These are phyloP conservation scores for Hypericum perforatum DNA, from an alignment of 345 rosid species.

Conservation along the genomic window DNA sequence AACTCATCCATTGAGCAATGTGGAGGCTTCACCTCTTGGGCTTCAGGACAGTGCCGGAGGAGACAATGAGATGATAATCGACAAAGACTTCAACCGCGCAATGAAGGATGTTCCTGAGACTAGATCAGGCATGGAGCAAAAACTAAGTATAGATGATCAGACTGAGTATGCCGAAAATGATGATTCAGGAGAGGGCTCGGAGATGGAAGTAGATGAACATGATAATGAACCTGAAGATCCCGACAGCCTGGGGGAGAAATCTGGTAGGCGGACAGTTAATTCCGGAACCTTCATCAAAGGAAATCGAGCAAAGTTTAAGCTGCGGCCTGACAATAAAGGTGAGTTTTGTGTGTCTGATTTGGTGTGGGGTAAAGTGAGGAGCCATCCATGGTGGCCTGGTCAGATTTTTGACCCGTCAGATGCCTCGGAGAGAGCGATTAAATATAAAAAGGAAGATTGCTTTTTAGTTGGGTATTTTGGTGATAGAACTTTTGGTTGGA, in stretches of 20 bases:
- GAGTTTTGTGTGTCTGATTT: conserved; percentile 43
- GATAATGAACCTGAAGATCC: conserved; percentile 22
- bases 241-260: conserved; percentile 14
- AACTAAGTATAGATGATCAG: conserved; percentile 17
- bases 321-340: conserved; percentile 33
- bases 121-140: conserved; percentile 11
- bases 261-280: conserved; percentile 10
- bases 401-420: conserved; percentile 63
- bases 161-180: conserved; percentile 17
- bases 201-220: conserved; percentile 33
- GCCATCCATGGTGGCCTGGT: conserved; percentile 90
- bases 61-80: conserved; percentile 5
- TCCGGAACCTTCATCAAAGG: conserved; percentile 17
- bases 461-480: conserved; percentile 70
- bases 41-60: conserved; percentile 2
- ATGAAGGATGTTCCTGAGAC: conserved; percentile 2
- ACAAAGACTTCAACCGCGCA: conserved; percentile 3
- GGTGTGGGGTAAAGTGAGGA: conserved; percentile 74
- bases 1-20: background rate
- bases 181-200: conserved; percentile 13
- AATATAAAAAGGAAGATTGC: conserved; percentile 46
- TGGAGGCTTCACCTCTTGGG: conserved; percentile 8
- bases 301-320: conserved; percentile 33
- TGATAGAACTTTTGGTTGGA: conserved; percentile 72
- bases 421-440: conserved; percentile 55